These are phyloP conservation scores for Tetrahymena elliotti DNA, from an alignment of 73 alveolate genomes.

Conservation along the genomic window DNA sequence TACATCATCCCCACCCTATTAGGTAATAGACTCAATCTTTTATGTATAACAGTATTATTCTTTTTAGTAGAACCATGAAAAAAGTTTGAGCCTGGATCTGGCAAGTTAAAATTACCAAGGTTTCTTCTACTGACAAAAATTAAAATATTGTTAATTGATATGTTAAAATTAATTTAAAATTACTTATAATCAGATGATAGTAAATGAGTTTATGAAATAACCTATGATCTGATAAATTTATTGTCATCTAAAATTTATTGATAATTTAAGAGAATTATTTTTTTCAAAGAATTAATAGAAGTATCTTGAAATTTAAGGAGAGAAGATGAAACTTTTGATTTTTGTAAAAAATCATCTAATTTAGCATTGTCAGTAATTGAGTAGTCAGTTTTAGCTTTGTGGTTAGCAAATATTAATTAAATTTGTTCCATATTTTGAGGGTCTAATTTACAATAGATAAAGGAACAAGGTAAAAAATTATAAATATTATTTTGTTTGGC, in stretches of 20 bases:
- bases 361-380: neutral
- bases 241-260: neutral
- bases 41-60: neutral
- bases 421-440: neutral
- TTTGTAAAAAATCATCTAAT: neutral
- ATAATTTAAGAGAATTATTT: neutral
- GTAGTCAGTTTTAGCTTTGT: neutral
- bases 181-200: neutral
- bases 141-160: neutral
- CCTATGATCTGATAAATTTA: neutral
- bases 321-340: neutral
- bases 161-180: neutral
- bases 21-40: neutral
- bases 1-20: neutral
- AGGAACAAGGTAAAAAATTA: neutral
- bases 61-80: neutral
- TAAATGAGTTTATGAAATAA: neutral
- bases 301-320: neutral
- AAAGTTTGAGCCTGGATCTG: neutral
- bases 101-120: neutral
- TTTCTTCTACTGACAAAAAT: neutral
- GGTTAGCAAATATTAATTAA: neutral
- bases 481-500: neutral
- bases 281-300: neutral
- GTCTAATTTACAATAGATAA: neutral